A percentile compares a stretch with the other conserved stretches of the same genome.
These are phyloP conservation scores for Fusarium abutilonis DNA, from an alignment of 2,329 filamentous ascomycete species.

Conservation along the genomic window DNA sequence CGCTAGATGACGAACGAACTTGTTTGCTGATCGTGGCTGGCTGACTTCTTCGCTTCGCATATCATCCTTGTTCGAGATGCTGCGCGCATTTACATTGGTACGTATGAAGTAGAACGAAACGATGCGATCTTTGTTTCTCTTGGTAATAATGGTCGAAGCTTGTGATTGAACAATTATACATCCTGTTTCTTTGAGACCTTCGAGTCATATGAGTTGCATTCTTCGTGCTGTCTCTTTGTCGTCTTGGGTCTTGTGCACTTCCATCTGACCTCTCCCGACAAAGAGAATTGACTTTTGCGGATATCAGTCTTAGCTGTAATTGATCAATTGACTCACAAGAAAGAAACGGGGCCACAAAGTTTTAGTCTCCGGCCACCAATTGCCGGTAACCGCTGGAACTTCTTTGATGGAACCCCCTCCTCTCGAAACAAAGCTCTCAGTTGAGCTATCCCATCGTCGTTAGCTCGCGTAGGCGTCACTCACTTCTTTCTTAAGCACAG, in stretches of 20 bases:
- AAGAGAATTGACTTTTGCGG: conserved; percentile 31
- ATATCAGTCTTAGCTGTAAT: conserved; percentile 19
- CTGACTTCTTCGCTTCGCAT: conserved; percentile 14
- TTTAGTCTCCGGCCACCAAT: conserved; percentile 28
- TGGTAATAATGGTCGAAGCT: conserved; percentile 25
- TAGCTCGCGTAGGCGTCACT: conserved; percentile 15
- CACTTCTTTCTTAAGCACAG: conserved; percentile 31
- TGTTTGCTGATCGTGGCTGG: conserved; percentile 26
- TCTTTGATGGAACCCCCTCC: conserved; percentile 32
- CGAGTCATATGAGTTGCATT: conserved; percentile 10
- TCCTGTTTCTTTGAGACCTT: conserved; percentile 22
- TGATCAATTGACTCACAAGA: conserved; percentile 21
- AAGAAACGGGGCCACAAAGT: conserved; percentile 13
- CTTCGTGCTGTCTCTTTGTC: conserved; percentile 20
- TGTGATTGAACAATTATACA: conserved; percentile 11
- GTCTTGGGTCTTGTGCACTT: not conserved
- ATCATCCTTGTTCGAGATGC: conserved; percentile 26
- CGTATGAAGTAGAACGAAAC: conserved; percentile 6
- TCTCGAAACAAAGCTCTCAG: conserved; percentile 42
- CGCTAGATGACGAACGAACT: conserved; percentile 27
- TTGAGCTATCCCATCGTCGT: conserved; percentile 22
- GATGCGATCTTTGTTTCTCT: conserved; percentile 9
- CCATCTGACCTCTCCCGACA: conserved; percentile 11
- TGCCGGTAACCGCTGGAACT: conserved; percentile 33
- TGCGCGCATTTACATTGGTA: not conserved